Percentiles rank a stretch among this genome's conserved stretches.
These are phyloP conservation scores for Brassica carinata DNA, from an alignment of 345 rosid species.

Conservation along the genomic window DNA sequence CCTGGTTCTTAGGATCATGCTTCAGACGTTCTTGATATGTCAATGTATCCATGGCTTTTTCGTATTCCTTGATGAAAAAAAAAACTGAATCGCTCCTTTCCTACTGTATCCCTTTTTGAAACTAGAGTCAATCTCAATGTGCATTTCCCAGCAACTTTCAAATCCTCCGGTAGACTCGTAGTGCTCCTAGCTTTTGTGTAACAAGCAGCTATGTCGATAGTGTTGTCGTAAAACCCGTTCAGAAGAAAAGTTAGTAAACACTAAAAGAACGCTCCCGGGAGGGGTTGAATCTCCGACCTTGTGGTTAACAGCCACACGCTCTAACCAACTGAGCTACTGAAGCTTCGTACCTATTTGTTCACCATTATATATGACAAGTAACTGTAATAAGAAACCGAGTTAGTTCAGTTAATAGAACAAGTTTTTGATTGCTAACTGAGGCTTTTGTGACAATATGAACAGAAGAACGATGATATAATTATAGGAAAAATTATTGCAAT, in stretches of 20 bases:
- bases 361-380: neutral
- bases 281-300: slow-evolving; percentile 94
- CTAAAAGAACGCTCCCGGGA: slow-evolving; percentile 16
- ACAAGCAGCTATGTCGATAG: slow-evolving; percentile 8
- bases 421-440: neutral
- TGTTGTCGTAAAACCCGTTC: neutral
- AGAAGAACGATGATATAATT: neutral
- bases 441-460: neutral
- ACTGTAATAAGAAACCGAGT: neutral
- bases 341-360: neutral
- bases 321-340: slow-evolving; percentile 75
- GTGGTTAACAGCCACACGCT: slow-evolving; percentile 96
- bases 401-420: neutral
- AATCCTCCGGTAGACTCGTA: too few relatives aligned
- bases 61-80: too few relatives aligned
- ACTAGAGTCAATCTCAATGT: too few relatives aligned
- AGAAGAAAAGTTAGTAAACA: neutral
- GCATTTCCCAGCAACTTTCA: too few relatives aligned
- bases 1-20: slow-evolving; percentile 80
- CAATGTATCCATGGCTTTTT: slow-evolving; percentile 55
- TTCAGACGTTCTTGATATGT: slow-evolving; percentile 84
- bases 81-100: too few relatives aligned
- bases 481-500: neutral
- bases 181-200: too few relatives aligned
- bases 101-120: too few relatives aligned